Base-by-base conservation (phyloP, 2,329 filamentous ascomycete genomes). In the Fusarium agapanthi region DNA sequence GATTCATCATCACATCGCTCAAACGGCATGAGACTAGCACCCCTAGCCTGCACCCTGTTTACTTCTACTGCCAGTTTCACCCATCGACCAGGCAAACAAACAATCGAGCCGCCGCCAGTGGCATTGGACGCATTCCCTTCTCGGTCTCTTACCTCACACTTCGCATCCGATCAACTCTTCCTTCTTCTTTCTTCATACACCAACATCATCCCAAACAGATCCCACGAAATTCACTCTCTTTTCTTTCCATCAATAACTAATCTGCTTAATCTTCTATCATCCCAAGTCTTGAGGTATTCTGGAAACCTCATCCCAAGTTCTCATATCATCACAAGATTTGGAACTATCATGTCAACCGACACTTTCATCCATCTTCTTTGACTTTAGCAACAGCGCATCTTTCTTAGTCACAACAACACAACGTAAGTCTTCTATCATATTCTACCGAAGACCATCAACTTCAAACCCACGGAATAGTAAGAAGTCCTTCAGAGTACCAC, bases 121-220 rank as follows among this genome's bases (percentile, higher is more conserved):
- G 20, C 10, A 28, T 12, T 8, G 5, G 5, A 15, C 18, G 6
- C 0, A 18, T 5, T 5, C 3, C 18, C 1, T 53, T 22, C 3
- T 22, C 0, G 1, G 11, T 28, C 24, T 3, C 13, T 28, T 37
- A 22, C 2, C 35, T 35, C 24, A 7, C 20, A 0, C 24, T 9
- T 37, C 18, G 24, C 20, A 2, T 22, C 18, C 18, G 10, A 37
- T 5, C 24, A 37, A 37, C 7, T 53, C 50, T 10, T 16, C 34
- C 20, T 18, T n/a, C 18, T 37, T 37, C 14, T 13, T 37, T 7
- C 14, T 28, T 2, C 5, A 28, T 6, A 51, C 30, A n/a, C 50
- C 34, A 53, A 37, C 34, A 22, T 2, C 14, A n/a, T 6, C 34
- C 6, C 13, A 26, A 28, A 9, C 13, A 26, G 8, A n/a, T 20